Base-by-base conservation (phyloP, 305 asterid genomes). In the Plantago coronopus region DNA sequence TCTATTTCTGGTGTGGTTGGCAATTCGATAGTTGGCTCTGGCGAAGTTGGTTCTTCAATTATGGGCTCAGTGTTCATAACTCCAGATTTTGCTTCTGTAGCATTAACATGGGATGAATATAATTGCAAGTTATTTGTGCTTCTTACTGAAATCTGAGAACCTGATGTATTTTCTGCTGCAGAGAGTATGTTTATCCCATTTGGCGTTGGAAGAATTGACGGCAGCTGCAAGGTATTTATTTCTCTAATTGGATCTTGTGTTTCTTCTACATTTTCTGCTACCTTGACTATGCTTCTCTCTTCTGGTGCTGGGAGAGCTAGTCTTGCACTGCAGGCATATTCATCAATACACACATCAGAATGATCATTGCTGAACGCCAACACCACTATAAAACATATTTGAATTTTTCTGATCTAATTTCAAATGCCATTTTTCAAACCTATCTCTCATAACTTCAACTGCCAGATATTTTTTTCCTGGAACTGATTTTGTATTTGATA, bases 241-340 rank as follows among this genome's bases (percentile, higher is more conserved):
- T 57, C 76, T 66, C 65, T 75, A 56, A 46, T 53, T 64, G 86
- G 71, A 48, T 68, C 77, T 76, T 77, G 80, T 47, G 70, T 69
- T 57, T 77, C 75, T 67, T 65, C 65, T 68, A 57, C 66, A 62
- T 74, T 74, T 75, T 74, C 83, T 58, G 78, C 61, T 62, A 79
- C 74, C 59, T 56, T 61, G 58, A 83, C 74, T 1, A 84, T 80
- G 72, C 87, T 67, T 70, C 79, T 82, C 57, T 87, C 95, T 64
- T 78, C 95, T 48, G 99, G 94, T 76, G 95, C 96, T 61, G 99
- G 99, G 60, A 94, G 90, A 63, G 97, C 74, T 73, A 94, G 94
- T 72, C 99, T 82, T 66, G 96, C 94, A 60, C 99, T 94, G 84
- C 75, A 77, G 45, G 67, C 67, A 74, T 43, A 68, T 61, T 65